Base-by-base conservation (phyloP, 305 asterid species). In the Fraxinus dipetala region DNA sequence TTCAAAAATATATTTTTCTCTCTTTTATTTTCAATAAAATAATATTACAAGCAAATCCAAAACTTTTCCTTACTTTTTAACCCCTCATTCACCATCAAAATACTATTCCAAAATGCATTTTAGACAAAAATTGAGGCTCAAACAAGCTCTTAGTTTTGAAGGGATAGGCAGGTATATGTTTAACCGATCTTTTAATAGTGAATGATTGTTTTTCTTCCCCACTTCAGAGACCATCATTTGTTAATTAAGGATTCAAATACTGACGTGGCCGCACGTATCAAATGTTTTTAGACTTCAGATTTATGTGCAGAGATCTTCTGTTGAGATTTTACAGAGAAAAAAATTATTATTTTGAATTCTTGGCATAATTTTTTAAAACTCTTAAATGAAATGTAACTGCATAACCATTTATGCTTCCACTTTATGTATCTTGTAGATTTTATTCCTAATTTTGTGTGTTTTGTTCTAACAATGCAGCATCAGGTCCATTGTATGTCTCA, bases 401-500 rank as follows among this genome's bases (percentile, higher is more conserved):
- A 48, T 79, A 63, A 32, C 31, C 48, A 20, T 14, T 11, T 10
- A 35, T 65, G 28, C 61, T 38, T n/a, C 11, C 28, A 22, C 26
- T 45, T 7, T 43, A 65, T 35, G 36, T 77, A 30, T 59, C 78
- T 84, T 34, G 34, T n/a, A 72, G 51, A 30, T 30, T 73, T 36
- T 14, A 65, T 31, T 54, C 78, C 79, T 45, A 24, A 56, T 30
- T 70, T 59, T 20, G 74, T 31, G n/a, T 4, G 24, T 26, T 48
- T 65, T 81, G 54, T 74, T 54, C 45, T 13, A 75, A 81, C 35
- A 36, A 0, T 87, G 84, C 97, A 95, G 96, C 85, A 93, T 93
- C 77, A 89, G 98, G 90, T 95, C 99, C 28, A 89, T 95, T 22
- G 86, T 95, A 75, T 95, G 97, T 87, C 92, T 94, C 59, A 95